Evolutionary conservation across 805 yeast species (phyloP).

Genomic region (Sugiyamaella boreocaroliniensis): DNA sequence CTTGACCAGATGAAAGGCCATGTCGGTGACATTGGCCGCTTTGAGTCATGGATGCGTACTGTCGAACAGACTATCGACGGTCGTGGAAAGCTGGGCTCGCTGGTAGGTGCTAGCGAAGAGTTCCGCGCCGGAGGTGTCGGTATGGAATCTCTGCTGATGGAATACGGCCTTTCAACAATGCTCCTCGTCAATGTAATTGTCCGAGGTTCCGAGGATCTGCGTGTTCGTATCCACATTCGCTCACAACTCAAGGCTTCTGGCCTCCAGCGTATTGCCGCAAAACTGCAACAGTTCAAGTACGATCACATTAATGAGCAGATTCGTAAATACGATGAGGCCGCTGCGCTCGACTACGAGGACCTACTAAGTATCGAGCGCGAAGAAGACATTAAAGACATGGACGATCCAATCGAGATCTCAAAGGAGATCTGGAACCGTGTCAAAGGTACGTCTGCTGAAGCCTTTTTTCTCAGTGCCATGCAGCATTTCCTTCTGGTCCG

Average conservation of each 20-base stretch:
- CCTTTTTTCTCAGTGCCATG: conserved; percentile 52
- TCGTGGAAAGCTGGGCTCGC: conserved; percentile 80
- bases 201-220: conserved; percentile 27
- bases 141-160: conserved; percentile 58
- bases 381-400: conserved; percentile 48
- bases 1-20: conserved; percentile 41
- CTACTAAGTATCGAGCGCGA: conserved; percentile 34
- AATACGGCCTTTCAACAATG: conserved; percentile 65
- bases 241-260: conserved; percentile 55
- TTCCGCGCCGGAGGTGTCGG: conserved; percentile 44
- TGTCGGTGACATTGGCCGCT: conserved; percentile 33
- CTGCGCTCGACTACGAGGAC: conserved; percentile 51
- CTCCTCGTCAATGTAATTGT: conserved; percentile 60
- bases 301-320: conserved; percentile 62
- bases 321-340: conserved; percentile 49
- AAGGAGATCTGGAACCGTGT: conserved; percentile 52
- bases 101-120: conserved; percentile 90
- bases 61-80: conserved; percentile 71
- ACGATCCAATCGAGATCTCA: conserved; percentile 66
- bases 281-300: conserved; percentile 47
- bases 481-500: conserved; percentile 55
- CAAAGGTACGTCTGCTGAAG: conserved; percentile 52
- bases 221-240: conserved; percentile 48
- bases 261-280: conserved; percentile 44
- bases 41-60: conserved; percentile 64